These are phyloP conservation scores for Zea luxurians DNA, from an alignment of 176 grass and related monocot genomes.

Conservation along the genomic window DNA sequence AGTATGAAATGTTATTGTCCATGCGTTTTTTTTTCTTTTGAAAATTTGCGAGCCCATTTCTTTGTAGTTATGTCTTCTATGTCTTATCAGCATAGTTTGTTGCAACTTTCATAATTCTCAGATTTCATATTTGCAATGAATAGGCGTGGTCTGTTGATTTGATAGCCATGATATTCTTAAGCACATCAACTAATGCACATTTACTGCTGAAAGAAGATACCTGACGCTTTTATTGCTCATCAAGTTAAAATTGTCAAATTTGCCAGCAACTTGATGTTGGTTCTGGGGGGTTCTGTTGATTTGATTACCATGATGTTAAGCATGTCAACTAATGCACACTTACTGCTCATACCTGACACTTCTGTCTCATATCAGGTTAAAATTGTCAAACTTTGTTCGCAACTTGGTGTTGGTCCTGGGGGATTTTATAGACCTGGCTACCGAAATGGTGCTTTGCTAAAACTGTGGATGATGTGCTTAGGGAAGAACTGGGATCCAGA, in stretches of 20 bases:
- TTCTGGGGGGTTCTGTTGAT: background rate
- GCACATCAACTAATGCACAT: too few relatives aligned
- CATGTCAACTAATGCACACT: background rate
- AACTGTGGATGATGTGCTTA: conserved; percentile 64
- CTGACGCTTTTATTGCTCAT: too few relatives aligned
- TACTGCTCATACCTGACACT: background rate
- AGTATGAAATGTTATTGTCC: background rate
- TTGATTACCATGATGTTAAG: background rate
- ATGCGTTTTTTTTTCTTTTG: background rate
- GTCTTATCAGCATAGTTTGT: background rate
- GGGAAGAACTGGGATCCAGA: conserved; percentile 69
- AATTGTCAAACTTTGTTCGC: conserved; percentile 53
- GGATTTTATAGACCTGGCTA: conserved; percentile 67
- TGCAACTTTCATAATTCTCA: background rate
- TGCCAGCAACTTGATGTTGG: too few relatives aligned
- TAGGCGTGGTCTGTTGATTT: background rate
- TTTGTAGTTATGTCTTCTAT: background rate
- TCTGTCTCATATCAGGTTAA: conserved; percentile 30
- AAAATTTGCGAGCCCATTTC: background rate
- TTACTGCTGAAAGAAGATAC: too few relatives aligned
- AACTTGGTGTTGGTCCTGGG: conserved; percentile 47
- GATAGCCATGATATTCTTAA: too few relatives aligned
- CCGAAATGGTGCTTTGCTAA: conserved; percentile 43
- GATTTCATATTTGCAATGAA: background rate
- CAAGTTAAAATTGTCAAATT: too few relatives aligned